Evolutionary conservation across 2,329 filamentous ascomycete genomes (phyloP).

Genomic region (Diaporthe amygdali): DNA sequence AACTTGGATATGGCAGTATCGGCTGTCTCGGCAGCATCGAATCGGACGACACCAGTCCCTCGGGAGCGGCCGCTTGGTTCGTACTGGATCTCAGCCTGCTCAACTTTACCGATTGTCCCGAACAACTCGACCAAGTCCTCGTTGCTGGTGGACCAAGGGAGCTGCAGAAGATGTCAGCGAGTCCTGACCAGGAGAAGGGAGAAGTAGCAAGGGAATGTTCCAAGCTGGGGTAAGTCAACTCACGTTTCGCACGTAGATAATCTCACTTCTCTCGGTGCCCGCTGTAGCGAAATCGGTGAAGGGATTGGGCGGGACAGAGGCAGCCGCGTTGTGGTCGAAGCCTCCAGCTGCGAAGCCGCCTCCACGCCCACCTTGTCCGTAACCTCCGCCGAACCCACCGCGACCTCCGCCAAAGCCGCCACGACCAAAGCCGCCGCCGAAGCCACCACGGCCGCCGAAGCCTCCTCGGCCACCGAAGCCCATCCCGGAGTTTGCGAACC

Average conservation of each 20-base stretch:
- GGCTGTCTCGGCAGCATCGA: constrained; percentile 81
- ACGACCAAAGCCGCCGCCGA: constrained; percentile 62
- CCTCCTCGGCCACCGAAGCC: constrained; percentile 64
- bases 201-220: neutral
- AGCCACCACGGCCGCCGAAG: constrained; percentile 60
- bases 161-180: constrained; percentile 53
- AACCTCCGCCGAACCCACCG: constrained; percentile 47
- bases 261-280: constrained; percentile 81
- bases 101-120: constrained; percentile 96
- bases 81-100: constrained; percentile 99
- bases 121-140: constrained; percentile 97
- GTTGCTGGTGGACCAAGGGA: constrained; percentile 99
- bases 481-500: constrained; percentile 73
- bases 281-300: constrained; percentile 93
- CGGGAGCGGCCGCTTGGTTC: constrained; percentile 95
- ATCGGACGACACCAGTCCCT: constrained; percentile 95
- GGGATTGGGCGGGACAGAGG: constrained; percentile 74
- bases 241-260: constrained; percentile 97
- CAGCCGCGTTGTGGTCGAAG: constrained; percentile 56
- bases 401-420: constrained; percentile 51
- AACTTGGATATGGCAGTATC: constrained; percentile 97
- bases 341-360: constrained; percentile 51
- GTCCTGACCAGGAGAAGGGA: no score
- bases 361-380: constrained; percentile 44
- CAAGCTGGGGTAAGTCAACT: constrained; percentile 43